Conservation (phyloP, 1,284 basidiomycete species). For the Ceratobasidium theobromae region DNA sequence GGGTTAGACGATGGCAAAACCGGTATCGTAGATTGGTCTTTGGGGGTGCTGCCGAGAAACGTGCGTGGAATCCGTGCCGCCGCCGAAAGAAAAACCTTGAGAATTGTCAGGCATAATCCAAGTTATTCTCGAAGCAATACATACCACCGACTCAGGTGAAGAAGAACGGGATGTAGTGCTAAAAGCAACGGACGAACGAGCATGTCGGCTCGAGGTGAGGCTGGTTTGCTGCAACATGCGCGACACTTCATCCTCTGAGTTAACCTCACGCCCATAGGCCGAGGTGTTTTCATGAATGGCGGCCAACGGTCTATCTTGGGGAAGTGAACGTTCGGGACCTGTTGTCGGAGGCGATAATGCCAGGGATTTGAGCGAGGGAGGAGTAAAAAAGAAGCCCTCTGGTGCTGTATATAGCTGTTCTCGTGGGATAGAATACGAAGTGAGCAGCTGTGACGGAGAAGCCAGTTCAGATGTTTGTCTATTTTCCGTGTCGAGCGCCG, state of each 20-base stretch:
- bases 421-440: not conserved
- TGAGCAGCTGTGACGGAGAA: not conserved
- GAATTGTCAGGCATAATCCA: not conserved
- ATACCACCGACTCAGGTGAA: conserved; percentile 22
- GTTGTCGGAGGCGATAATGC: conserved; percentile 8
- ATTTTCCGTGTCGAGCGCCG: not conserved
- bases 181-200: conserved; percentile 2
- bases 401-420: conserved; percentile 3
- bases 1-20: too few relatives aligned
- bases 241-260: conserved; percentile 18
- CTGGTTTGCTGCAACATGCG: conserved; percentile 6
- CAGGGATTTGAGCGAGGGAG: conserved; percentile 10
- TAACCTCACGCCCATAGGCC: not conserved
- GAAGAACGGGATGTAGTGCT: conserved; percentile 9
- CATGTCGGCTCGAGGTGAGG: not conserved
- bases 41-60: conserved; percentile 5
- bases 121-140: not conserved
- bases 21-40: too few relatives aligned
- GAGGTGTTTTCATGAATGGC: not conserved
- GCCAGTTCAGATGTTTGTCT: not conserved
- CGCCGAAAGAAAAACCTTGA: conserved; percentile 24
- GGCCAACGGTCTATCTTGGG: not conserved
- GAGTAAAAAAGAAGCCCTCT: conserved; percentile 5
- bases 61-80: conserved; percentile 8
- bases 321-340: conserved; percentile 1